These are phyloP conservation scores for Echeveria elegans DNA, from an alignment of 164 flowering plant species.

Conservation along the genomic window DNA sequence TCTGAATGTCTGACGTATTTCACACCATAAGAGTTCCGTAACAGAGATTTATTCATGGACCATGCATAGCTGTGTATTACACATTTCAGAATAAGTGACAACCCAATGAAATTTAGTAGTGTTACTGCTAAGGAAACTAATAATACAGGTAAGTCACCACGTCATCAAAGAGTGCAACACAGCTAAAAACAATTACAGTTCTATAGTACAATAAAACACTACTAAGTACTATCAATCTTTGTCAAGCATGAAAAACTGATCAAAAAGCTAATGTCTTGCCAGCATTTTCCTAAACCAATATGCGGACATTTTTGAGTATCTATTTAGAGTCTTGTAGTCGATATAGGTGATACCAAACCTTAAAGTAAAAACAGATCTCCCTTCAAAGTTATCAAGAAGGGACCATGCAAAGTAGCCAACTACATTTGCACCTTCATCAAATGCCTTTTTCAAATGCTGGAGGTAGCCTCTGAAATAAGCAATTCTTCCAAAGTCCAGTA, in stretches of 20 bases:
- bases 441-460: background rate
- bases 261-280: background rate
- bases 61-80: background rate
- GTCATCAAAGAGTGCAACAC: background rate
- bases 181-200: background rate
- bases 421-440: constrained; percentile 10
- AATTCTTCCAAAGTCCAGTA: background rate
- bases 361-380: constrained; percentile 5
- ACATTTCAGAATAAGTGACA: background rate
- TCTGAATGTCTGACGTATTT: background rate
- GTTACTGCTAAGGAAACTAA: background rate
- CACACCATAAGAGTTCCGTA: background rate
- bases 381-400: constrained; percentile 12
- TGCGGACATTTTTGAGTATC: constrained; percentile 10
- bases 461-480: constrained; percentile 5
- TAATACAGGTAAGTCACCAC: background rate
- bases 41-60: too few species aligned
- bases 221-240: too few species aligned
- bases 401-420: constrained; percentile 12
- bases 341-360: constrained; percentile 11
- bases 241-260: background rate
- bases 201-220: background rate
- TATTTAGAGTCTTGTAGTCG: constrained; percentile 8
- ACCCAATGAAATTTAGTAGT: background rate
- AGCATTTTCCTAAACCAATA: constrained; percentile 12